phyloP scores from a whole-genome alignment of 176 grass and related monocot genomes.

The Ensete ventricosum region DNA sequence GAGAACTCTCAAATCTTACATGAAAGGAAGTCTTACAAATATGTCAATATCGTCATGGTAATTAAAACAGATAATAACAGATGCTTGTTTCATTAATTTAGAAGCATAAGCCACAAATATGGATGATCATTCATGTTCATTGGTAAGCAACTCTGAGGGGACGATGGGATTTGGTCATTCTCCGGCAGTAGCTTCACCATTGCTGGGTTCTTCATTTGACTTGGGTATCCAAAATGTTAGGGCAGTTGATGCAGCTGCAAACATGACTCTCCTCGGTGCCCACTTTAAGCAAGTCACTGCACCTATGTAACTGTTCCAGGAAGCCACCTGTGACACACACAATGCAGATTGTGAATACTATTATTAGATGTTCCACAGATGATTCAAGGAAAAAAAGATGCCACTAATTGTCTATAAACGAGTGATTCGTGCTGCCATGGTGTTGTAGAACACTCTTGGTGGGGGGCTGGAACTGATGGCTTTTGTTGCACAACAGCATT shows the following conservation, averaged over 20 bases:
- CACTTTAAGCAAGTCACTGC: constrained; percentile 77
- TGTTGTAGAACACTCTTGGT: too few relatives aligned
- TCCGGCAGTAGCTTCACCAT: background rate
- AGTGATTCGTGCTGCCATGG: too few relatives aligned
- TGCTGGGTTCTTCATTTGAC: constrained; percentile 18
- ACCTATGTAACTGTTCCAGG: constrained; percentile 91
- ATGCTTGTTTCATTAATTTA: too few relatives aligned
- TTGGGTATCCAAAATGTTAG: constrained; percentile 88
- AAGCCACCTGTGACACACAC: constrained; percentile 51
- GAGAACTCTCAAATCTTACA: too few relatives aligned
- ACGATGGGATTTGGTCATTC: background rate
- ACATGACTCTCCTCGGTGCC: constrained; percentile 78
- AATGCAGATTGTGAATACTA: background rate
- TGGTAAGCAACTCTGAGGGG: background rate
- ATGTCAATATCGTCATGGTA: too few relatives aligned
- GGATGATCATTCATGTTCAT: background rate
- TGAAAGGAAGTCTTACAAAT: too few relatives aligned
- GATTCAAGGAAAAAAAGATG: constrained; percentile 6
- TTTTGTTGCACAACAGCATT: too few relatives aligned
- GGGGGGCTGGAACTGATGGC: too few relatives aligned
- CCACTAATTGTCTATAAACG: background rate
- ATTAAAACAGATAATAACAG: too few relatives aligned
- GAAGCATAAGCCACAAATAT: too few relatives aligned
- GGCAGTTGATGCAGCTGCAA: constrained; percentile 71
- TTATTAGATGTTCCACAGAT: background rate